Base-by-base conservation (phyloP, 148 eudicot genomes). In the Nyssa sinensis region DNA sequence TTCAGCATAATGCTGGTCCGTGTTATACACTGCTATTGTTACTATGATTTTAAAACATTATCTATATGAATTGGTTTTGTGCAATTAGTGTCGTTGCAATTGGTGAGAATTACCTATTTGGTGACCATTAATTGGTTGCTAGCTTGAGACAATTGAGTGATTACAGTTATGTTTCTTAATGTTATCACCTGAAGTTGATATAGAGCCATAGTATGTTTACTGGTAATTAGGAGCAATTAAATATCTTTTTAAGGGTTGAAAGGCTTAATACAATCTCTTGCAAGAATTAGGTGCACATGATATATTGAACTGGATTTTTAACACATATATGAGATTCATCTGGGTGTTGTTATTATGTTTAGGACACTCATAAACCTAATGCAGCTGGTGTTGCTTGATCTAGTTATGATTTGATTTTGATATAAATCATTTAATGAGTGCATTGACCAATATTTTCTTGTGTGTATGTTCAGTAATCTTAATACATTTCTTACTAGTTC, bases 141-240 rank as follows among this genome's bases (percentile, higher is more conserved):
- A n/a, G n/a, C 66, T 61, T 60, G 58, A 37, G 55, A 37, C 66
- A 72, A 60, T 5, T 61, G 55, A 33, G 24, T 32, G 14, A n/a
- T 34, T n/a, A n/a, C n/a, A n/a, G n/a, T n/a, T n/a, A n/a, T n/a
- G n/a, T n/a, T n/a, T n/a, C n/a, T n/a, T n/a, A n/a, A n/a, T n/a
- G n/a, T n/a, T n/a, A n/a, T 72, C 33, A 39, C 24, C 39, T 61
- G 17, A 10, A 33, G 25, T 4, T 27, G 66, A 19, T 37, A 72
- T 21, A 0, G 58, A 72, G 29, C 28, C 37, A 37, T 7, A n/a
- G n/a, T n/a, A n/a, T n/a, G n/a, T n/a, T n/a, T n/a, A n/a, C n/a
- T n/a, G n/a, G n/a, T n/a, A 5, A 8, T 55, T 55, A 55, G 25
- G 19, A 55, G 3, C 17, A 55, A n/a, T n/a, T n/a, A n/a, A 2